phyloP scores from a whole-genome alignment of 2,329 filamentous ascomycete genomes.

The Botrytis fabae region DNA sequence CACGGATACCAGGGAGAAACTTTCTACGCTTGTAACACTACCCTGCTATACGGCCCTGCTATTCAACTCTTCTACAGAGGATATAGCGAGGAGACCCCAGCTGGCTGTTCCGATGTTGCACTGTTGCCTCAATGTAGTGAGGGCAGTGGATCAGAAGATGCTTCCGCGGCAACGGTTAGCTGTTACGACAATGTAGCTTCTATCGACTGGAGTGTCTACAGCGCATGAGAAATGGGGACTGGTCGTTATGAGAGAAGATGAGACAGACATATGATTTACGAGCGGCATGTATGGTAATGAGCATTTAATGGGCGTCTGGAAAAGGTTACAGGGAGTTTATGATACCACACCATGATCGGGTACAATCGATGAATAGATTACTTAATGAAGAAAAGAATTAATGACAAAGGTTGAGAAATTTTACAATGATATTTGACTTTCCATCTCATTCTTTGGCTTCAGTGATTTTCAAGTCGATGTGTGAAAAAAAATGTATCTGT shows the following conservation, averaged over 20 bases:
- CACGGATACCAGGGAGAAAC: conserved; percentile 38
- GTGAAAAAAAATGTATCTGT: not conserved
- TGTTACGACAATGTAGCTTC: conserved; percentile 47
- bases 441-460: not conserved
- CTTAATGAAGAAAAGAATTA: not conserved
- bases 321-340: not conserved
- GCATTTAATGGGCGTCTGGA: conserved; percentile 6
- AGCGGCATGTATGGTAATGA: not conserved
- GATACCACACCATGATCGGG: conserved; percentile 14
- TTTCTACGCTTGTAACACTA: conserved; percentile 48
- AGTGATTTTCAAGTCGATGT: not conserved
- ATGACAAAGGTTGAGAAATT: not conserved
- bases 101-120: conserved; percentile 46
- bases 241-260: no score
- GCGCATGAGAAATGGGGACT: not conserved
- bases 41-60: conserved; percentile 46
- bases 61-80: conserved; percentile 45
- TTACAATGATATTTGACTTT: not conserved
- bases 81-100: conserved; percentile 42
- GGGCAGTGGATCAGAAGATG: conserved; percentile 44
- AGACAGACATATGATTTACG: not conserved
- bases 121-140: conserved; percentile 49
- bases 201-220: conserved; percentile 44
- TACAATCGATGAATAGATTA: conserved; percentile 15
- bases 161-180: conserved; percentile 42